phyloP scores from a whole-genome alignment of 495 filamentous ascomycete genomes.

The Lasiosphaeriaceae sp. region DNA sequence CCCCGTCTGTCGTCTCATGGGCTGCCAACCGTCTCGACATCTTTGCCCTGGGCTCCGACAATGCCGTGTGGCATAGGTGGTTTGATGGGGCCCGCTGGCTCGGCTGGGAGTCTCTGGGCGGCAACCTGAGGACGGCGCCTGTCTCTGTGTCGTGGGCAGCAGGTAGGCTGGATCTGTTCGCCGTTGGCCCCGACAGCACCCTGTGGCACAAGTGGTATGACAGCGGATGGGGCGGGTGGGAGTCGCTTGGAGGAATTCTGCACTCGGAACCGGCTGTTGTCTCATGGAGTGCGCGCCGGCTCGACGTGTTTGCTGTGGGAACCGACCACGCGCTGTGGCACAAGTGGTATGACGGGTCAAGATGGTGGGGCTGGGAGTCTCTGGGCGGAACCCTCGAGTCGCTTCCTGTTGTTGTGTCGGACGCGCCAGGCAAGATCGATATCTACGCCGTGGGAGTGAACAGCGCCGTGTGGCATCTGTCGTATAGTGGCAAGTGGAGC shows the following conservation, averaged over 20 bases:
- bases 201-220: constrained; percentile 13
- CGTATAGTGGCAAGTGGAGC: constrained; percentile 15
- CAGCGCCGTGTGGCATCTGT: constrained; percentile 3
- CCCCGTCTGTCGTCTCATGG: constrained; percentile 19
- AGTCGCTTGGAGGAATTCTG: constrained; percentile 25
- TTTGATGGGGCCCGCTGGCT: constrained; percentile 7
- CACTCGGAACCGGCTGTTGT: constrained; percentile 16
- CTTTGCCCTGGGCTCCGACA: constrained; percentile 22
- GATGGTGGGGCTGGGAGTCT: constrained; percentile 15
- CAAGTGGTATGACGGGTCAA: constrained; percentile 19
- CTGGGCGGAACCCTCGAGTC: constrained; percentile 18
- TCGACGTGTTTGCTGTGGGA: constrained; percentile 31
- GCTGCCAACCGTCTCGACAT: constrained; percentile 12
- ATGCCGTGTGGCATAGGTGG: constrained; percentile 22
- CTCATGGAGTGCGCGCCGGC: constrained; percentile 17
- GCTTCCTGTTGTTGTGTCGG: constrained; percentile 22
- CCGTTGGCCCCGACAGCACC: constrained; percentile 2
- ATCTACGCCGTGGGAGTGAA: constrained; percentile 27
- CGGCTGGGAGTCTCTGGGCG: constrained; percentile 16
- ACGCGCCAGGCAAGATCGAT: constrained; percentile 24
- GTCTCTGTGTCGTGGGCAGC: constrained; percentile 5
- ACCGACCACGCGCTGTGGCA: constrained; percentile 18
- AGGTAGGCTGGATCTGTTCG: constrained; percentile 5
- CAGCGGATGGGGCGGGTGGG: constrained; percentile 23
- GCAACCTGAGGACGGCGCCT: background rate